Base-by-base conservation (phyloP, 352 stramenopile genomes). In the Pythium monospermum region DNA sequence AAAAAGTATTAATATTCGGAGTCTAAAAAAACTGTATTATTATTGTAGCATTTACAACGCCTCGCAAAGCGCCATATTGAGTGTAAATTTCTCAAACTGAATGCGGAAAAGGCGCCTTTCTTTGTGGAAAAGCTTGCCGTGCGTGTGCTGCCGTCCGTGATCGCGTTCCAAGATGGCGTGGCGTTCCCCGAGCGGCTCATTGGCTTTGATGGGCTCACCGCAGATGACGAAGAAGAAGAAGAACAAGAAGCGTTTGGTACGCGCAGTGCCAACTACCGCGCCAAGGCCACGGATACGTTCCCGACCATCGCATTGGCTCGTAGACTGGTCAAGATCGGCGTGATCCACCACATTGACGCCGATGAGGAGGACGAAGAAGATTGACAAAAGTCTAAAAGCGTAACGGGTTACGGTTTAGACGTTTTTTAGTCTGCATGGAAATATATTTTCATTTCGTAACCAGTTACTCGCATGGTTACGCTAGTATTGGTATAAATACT, bases 21-120 rank as follows among this genome's bases (percentile, higher is more conserved):
- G n/a, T n/a, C n/a, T n/a, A n/a, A n/a, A n/a, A n/a, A n/a, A n/a
- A n/a, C n/a, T n/a, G n/a, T n/a, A n/a, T n/a, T n/a, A n/a, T n/a
- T n/a, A n/a, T n/a, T n/a, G 5, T 36, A 76, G 64, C 83, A 94
- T 58, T 38, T 94, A 22, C 44, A 32, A 13, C 69, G 73, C 22
- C 40, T 94, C n/a, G 74, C 80, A 13, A 68, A 66, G 25, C 61
- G 31, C 23, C 78, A 91, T 54, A 82, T 94, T 59, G 86, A 97
- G 64, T 96, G 89, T 57, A 98, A 98, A 36, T 97, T 98, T 57
- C 56, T 98, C 33, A 88, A 94, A 52, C 75, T 99, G 30, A 87
- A 98, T 68, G 94, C 93, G 0, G 81, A 95, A 57, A 98, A 98
- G 63, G 83, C 93, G 40, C 93, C 91, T 30, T 99, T 97, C 68